These are phyloP conservation scores for Moesziomyces parantarcticus DNA, from an alignment of 1,284 basidiomycete species.

Conservation along the genomic window DNA sequence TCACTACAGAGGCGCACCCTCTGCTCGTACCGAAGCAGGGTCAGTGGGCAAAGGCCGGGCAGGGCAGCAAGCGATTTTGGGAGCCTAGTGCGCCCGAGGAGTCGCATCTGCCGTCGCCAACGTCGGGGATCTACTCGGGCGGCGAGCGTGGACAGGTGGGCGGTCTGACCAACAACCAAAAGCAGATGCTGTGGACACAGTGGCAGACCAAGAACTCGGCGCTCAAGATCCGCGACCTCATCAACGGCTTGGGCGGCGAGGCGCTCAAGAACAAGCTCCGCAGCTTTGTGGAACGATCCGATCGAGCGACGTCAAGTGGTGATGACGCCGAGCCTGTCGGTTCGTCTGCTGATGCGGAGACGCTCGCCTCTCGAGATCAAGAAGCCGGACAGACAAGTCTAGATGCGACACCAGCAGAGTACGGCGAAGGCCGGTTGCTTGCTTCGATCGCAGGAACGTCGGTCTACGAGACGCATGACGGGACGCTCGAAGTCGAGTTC, in stretches of 20 bases:
- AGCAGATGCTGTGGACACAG: conserved; percentile 45
- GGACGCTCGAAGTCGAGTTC: conserved; percentile 29
- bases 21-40: conserved; percentile 59
- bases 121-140: conserved; percentile 47
- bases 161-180: conserved; percentile 61
- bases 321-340: not conserved
- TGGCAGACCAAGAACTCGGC: conserved; percentile 42
- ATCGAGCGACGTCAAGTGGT: conserved; percentile 1
- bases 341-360: not conserved
- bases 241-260: conserved; percentile 36
- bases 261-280: conserved; percentile 38
- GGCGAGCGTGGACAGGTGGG: conserved; percentile 57
- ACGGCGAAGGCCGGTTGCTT: conserved; percentile 1
- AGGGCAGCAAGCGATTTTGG: conserved; percentile 57
- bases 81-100: conserved; percentile 15
- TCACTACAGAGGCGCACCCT: conserved; percentile 70
- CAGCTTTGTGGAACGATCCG: conserved; percentile 24
- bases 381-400: not conserved
- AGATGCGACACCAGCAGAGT: not conserved
- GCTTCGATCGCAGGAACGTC: conserved; percentile 29
- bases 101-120: conserved; percentile 28
- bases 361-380: not conserved
- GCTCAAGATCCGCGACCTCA: conserved; percentile 30
- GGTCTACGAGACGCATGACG: conserved; percentile 16
- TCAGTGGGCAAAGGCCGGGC: conserved; percentile 48